Evolutionary conservation across 352 stramenopile genomes (phyloP), one percentile per base, ranked within the genome.

Genomic region (Globisporangium middletonii): DNA sequence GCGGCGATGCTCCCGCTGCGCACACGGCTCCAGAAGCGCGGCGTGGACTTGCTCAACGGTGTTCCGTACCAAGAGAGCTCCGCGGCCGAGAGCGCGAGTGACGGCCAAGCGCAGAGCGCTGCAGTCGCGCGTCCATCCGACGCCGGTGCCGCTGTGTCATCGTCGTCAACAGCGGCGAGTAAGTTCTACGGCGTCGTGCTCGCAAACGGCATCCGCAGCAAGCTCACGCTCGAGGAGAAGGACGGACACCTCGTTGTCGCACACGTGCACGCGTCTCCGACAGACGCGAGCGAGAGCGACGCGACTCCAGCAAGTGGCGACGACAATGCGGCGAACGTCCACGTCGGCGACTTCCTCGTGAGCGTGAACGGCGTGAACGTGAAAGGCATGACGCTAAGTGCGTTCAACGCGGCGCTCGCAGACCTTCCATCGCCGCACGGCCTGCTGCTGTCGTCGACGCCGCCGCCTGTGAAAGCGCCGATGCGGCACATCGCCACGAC

Each of bases 401-500:
- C 60, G 4, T 78, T 80, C 15, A 72, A 60, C 19, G 48, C 44
- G 45, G 45, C 80, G 38, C n/a, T 75, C 12, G 62, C 50, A 41
- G 50, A 23, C 3, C 48, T 77, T 9, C n/a, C 60, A 12, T 35
- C 54, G 33, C 76, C 78, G 0, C 78, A 92, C 51, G 79, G 81
- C 26, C 44, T 94, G 53, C 53, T 92, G 3, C 63, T 89, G 62
- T 80, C 79, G 9, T 77, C 75, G 18, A 46, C 68, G 49, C 27
- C 60, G 13, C 79, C 79, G 50, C 56, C 62, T 2, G 46, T 62
- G 6, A 89, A 86, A 50, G 68, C 71, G 26, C 30, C 64, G 2
- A 51, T 78, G 50, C 88, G 86, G 50, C 73, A 89, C 30, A 79
- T 89, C 49, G 56, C 80, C 35, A 88, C 75, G 35, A 89, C 76